Percentiles rank a stretch among this genome's conserved stretches.
Conservation (phyloP, 2,329 filamentous ascomycete species). For the Aaosphaeria arxii region DNA sequence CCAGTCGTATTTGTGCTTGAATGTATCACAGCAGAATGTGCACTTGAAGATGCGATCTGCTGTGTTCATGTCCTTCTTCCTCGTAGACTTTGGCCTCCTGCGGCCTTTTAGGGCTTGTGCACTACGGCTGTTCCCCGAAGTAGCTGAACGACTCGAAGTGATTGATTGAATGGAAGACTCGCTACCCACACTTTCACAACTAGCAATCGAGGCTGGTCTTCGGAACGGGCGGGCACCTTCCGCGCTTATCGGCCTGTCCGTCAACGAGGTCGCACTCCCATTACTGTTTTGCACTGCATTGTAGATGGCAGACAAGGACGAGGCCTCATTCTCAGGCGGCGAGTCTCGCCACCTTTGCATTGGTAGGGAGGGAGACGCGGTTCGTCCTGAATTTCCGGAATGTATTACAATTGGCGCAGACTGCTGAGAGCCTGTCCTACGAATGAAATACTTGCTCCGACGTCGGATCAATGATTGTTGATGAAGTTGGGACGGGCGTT, state of each 20-base stretch:
- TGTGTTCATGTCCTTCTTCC: slow-evolving; percentile 4
- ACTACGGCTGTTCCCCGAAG: not conserved
- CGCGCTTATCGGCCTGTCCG: not conserved
- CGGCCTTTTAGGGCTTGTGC: not conserved
- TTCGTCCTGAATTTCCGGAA: not conserved
- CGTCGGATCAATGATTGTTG: not conserved
- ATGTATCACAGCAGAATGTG: slow-evolving; percentile 27
- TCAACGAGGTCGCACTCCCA: not conserved
- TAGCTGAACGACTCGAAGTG: not conserved
- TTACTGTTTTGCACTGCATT: slow-evolving; percentile 50
- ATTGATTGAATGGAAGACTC: not conserved
- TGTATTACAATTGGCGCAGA: too few species aligned
- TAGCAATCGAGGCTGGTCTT: not conserved
- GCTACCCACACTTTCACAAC: not conserved
- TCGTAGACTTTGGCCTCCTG: not conserved
- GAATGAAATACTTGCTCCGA: not conserved
- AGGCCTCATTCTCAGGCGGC: slow-evolving; percentile 64
- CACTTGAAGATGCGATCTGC: slow-evolving; percentile 22
- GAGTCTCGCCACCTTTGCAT: slow-evolving; percentile 65
- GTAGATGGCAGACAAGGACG: slow-evolving; percentile 59
- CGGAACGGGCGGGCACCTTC: not conserved
- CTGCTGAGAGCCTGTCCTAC: not conserved
- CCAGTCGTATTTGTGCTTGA: slow-evolving; percentile 30
- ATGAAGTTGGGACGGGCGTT: not conserved
- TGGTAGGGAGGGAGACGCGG: slow-evolving; percentile 25